Conservation (phyloP, 2,329 filamentous ascomycete genomes). For the Seiridium cupressi region DNA sequence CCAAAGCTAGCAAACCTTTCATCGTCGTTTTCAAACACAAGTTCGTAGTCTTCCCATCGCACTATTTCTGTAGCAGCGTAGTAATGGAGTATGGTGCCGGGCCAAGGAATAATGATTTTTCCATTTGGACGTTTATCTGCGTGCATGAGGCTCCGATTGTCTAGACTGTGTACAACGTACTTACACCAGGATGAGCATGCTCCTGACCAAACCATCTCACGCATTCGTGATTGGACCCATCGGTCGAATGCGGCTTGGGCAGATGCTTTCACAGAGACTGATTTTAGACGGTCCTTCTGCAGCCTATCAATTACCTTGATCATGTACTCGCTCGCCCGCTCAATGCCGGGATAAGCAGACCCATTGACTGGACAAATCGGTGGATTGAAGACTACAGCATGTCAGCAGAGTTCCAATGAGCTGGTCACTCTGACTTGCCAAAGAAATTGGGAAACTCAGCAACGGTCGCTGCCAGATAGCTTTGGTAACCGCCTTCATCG, state of each 20-base stretch:
- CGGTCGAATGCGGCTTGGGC: background rate
- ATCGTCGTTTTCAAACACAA: background rate
- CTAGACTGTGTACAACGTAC: background rate
- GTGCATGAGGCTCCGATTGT: background rate
- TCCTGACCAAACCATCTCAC: background rate
- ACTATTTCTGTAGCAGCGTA: constrained; percentile 3
- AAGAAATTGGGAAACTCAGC: constrained; percentile 4
- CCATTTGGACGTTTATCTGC: background rate
- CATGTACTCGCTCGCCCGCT: background rate
- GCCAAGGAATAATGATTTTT: background rate
- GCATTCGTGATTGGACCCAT: background rate
- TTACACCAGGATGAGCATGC: constrained; percentile 2
- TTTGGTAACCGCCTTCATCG: background rate
- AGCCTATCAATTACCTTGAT: background rate
- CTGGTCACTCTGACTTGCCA: background rate
- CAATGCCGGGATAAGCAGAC: background rate
- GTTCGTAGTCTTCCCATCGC: background rate
- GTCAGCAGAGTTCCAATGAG: background rate
- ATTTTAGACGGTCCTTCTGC: background rate
- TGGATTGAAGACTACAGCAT: background rate
- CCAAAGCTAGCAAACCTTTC: background rate
- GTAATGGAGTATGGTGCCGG: background rate
- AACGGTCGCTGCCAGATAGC: background rate
- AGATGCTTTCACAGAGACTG: background rate
- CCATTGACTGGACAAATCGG: background rate